Conservation (phyloP, 148 eudicot genomes). For the Cornus suecica region DNA sequence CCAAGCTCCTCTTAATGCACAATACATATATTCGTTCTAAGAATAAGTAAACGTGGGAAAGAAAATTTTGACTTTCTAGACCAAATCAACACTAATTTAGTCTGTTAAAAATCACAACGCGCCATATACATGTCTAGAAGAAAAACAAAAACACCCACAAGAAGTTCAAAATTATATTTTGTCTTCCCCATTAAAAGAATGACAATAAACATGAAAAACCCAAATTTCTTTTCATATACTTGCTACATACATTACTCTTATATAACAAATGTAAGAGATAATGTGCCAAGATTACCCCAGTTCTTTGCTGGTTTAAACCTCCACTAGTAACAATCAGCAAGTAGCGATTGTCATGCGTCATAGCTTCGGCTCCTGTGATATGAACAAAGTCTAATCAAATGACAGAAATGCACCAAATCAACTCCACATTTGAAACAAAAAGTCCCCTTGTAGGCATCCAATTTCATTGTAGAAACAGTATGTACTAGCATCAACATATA, state of each 20-base stretch:
- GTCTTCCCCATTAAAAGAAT: background rate
- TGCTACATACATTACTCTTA: background rate
- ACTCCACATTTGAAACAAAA: background rate
- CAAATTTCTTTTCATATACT: background rate
- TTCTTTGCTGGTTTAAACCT: slow-evolving; percentile 96
- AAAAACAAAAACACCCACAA: background rate
- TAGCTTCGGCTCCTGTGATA: slow-evolving; percentile 58
- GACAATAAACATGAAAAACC: background rate
- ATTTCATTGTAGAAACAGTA: background rate
- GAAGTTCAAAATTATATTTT: no score
- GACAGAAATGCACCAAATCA: background rate
- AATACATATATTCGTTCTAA: background rate
- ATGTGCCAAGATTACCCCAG: slow-evolving; percentile 61
- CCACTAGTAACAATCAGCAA: slow-evolving; percentile 89
- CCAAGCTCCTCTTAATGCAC: background rate
- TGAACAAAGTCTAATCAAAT: slow-evolving; percentile 2
- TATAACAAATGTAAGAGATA: background rate
- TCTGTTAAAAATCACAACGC: no score
- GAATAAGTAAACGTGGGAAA: background rate
- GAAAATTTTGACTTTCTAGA: background rate
- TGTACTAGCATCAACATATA: background rate
- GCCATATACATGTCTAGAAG: background rate
- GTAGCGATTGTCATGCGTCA: slow-evolving; percentile 60
- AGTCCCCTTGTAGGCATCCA: background rate
- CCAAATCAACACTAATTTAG: background rate